These are phyloP conservation scores for Fusarium equiseti DNA, from an alignment of 2,329 filamentous ascomycete species.

Conservation along the genomic window DNA sequence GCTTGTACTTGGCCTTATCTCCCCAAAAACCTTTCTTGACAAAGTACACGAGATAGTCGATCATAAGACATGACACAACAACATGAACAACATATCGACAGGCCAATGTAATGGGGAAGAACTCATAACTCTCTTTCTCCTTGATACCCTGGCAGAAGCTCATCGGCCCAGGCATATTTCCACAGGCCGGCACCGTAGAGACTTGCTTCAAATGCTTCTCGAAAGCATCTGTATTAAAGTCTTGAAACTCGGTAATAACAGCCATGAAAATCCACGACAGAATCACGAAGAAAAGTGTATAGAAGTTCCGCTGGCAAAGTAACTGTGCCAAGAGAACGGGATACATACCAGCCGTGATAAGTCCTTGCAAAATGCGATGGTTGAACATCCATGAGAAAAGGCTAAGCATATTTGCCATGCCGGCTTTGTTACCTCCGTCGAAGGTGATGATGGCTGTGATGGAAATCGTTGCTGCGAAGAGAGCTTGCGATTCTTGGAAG, in stretches of 20 bases:
- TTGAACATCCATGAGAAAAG: slow-evolving; percentile 5
- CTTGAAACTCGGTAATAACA: background rate
- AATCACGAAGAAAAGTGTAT: background rate
- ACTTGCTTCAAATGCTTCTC: slow-evolving; percentile 5
- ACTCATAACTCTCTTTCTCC: background rate
- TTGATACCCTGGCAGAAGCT: slow-evolving; percentile 14
- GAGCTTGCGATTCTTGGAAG: slow-evolving; percentile 5
- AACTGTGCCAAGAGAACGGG: background rate
- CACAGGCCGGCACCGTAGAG: background rate
- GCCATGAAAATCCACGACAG: slow-evolving; percentile 1
- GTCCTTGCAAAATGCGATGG: background rate
- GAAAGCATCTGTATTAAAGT: background rate
- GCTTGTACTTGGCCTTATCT: background rate
- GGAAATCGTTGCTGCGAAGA: slow-evolving; percentile 4
- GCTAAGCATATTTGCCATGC: background rate
- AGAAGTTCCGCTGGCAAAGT: background rate
- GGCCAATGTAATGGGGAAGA: background rate
- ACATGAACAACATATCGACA: background rate
- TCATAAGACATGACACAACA: background rate
- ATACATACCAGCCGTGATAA: background rate
- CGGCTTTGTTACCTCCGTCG: background rate
- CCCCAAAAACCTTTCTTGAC: background rate
- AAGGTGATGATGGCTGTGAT: slow-evolving; percentile 4
- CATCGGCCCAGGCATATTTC: background rate
- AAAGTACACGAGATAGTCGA: background rate